Evolutionary conservation across 2,329 filamentous ascomycete species (phyloP), one percentile per base, ranked within the genome.

Genomic region (Fusarium bulbicola): DNA sequence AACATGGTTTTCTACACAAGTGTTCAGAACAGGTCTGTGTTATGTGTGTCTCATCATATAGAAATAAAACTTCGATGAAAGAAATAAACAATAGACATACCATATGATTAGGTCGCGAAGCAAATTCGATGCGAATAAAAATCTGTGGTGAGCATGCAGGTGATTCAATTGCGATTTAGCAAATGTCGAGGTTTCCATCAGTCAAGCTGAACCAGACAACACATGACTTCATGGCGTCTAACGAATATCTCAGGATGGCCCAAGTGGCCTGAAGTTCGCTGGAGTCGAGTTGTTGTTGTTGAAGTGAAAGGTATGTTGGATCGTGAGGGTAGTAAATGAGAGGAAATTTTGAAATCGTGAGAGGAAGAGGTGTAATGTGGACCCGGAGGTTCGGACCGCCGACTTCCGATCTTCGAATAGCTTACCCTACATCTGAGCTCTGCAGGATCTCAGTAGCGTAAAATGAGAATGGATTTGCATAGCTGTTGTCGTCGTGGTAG

Each of bases 1-100:
- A 75, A 60, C 73, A 77, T 75, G 40, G 70, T 75, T 74, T 73
- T 81, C 80, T 73, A 80, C 79, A 80, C 49, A 70, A 58, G 28
- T 64, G 52, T 81, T 79, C 77, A 76, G 79, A 80, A 80, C 79
- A 81, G 79, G 80, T 80, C 79, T 79, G 78, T 81, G 78, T 76
- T 78, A 77, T 76, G 78, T 59, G 59, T 74, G 42, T 75, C 68
- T 81, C 77, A 79, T 81, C 77, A 80, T 78, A 54, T 77, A 34
- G 45, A 73, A 74, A 64, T 47, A 61, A 45, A 45, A 59, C 32
- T 18, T 16, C 24, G 7, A 26, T 52, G 26, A 50, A 61, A 58
- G 61, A 28, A 43, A 49, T 36, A 37, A 12, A 56, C 21, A 46
- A 15, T 11, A 45, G 28, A 66, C 72, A 70, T 64, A 76, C 72